Evolutionary conservation across 257 asterid genomes (phyloP), one percentile per base, ranked within the genome.

Genomic region (Lithospermum erythrorhizon): DNA sequence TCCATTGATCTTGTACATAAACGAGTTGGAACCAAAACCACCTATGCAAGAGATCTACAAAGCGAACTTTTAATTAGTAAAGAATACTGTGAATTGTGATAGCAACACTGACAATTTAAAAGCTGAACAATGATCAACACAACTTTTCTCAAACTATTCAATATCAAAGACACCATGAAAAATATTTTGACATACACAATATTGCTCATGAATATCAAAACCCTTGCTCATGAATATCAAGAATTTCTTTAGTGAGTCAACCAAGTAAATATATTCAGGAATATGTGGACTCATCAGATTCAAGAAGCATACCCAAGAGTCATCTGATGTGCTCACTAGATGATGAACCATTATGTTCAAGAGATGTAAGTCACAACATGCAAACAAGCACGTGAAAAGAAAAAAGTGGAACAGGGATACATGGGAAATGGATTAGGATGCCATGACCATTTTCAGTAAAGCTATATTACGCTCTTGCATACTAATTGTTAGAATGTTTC

Each of bases 31-130:
- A 72, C 98, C 98, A 72, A 93, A 88, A 27, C 98, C 98, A 10
- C 98, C 98, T 72, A 93, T 87, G 66, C 98, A 88, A 71, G 98
- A 89, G 63, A 93, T 86, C 98, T 93, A 83, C 75, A 78, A 63
- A 64, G 61, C 18, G 18, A 53, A 56, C 64, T 52, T 16, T 68
- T 27, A 68, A 63, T 55, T 41, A 59, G 47, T 57, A 37, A 59
- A 32, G 19, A 59, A n/a, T 56, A 23, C 35, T 3, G 19, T 7
- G 58, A 8, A 29, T 35, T 19, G 15, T 32, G 58, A 9, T 48
- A 52, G 56, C 32, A 61, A 57, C 22, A 10, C 35, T 20, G 21
- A 11, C 32, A 35, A 53, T 16, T 16, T 58, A 24, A 21, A 6
- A 61, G 10, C 47, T 11, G 47, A 9, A 35, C 47, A 35, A 0